phyloP scores from a whole-genome alignment of 352 stramenopile species.

The Phytopythium oedochilum region DNA sequence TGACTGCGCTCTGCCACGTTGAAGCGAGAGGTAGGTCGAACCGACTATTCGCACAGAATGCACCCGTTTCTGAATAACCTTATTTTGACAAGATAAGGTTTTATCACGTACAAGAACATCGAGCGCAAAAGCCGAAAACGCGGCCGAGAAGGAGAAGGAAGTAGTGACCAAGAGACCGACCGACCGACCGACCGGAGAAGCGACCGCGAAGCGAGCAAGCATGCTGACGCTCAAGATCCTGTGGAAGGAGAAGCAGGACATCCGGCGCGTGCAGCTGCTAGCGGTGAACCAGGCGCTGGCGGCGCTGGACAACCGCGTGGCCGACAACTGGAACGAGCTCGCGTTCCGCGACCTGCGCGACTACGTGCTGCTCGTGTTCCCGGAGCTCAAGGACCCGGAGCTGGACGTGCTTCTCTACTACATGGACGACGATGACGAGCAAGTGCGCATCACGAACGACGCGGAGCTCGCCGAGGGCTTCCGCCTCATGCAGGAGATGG shows the following conservation, averaged over 20 bases:
- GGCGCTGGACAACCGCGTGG: conserved; percentile 34
- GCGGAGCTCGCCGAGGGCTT: conserved; percentile 74
- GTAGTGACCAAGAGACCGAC: no score
- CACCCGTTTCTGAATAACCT: no score
- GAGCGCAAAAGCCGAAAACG: no score
- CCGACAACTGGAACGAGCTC: conserved; percentile 24
- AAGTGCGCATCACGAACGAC: conserved; percentile 81
- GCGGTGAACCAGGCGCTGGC: conserved; percentile 57
- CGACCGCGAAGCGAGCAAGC: not conserved
- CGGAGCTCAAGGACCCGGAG: conserved; percentile 28
- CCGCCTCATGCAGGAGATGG: conserved; percentile 70
- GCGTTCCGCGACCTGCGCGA: conserved; percentile 57
- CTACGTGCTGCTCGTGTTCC: conserved; percentile 69
- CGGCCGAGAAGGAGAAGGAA: no score
- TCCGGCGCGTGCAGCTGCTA: conserved; percentile 75
- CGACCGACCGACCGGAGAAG: no score
- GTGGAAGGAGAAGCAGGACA: conserved; percentile 78
- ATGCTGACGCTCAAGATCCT: conserved; percentile 87
- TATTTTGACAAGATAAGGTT: no score
- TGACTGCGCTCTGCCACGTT: no score
- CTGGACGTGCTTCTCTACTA: conserved; percentile 70
- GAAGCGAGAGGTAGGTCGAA: no score
- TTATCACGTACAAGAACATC: no score
- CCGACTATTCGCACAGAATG: no score
- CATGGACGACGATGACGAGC: conserved; percentile 78